Percentiles rank a stretch among this genome's conserved stretches.
Evolutionary conservation across 176 grass and related monocot species (phyloP).

Genomic region (Carex littledalei): DNA sequence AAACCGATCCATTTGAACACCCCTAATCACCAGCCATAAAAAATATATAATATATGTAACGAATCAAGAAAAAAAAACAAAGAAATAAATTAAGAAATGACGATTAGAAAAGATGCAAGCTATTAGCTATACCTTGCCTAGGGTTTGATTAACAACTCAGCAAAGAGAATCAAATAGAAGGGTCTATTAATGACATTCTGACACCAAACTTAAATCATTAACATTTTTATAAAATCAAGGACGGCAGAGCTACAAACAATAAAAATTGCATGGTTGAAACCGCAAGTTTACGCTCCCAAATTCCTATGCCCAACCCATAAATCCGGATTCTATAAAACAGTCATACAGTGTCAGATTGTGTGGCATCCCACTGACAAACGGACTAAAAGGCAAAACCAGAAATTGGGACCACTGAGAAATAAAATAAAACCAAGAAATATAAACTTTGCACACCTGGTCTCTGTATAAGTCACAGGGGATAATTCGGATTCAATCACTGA

Average conservation of each 20-base stretch:
- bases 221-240: slow-evolving; percentile 31
- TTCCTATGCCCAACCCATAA: slow-evolving; percentile 23
- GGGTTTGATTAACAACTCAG: slow-evolving; percentile 52
- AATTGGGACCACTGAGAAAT: background rate
- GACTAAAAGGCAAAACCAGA: background rate
- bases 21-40: background rate
- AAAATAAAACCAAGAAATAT: background rate
- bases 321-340: background rate
- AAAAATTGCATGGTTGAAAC: slow-evolving; percentile 37
- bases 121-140: slow-evolving; percentile 32
- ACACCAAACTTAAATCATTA: slow-evolving; percentile 37
- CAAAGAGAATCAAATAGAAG: slow-evolving; percentile 67
- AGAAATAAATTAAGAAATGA: slow-evolving; percentile 24
- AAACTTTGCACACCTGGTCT: background rate
- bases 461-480: background rate
- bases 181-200: slow-evolving; percentile 67
- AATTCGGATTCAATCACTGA: background rate
- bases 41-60: background rate
- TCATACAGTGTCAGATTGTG: background rate
- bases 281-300: slow-evolving; percentile 39
- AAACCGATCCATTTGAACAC: too few species aligned
- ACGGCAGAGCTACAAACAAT: slow-evolving; percentile 15
- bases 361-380: background rate
- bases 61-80: background rate
- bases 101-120: slow-evolving; percentile 66